Base-by-base conservation (phyloP, 2,329 filamentous ascomycete genomes). In the Diaporthe capsici region DNA sequence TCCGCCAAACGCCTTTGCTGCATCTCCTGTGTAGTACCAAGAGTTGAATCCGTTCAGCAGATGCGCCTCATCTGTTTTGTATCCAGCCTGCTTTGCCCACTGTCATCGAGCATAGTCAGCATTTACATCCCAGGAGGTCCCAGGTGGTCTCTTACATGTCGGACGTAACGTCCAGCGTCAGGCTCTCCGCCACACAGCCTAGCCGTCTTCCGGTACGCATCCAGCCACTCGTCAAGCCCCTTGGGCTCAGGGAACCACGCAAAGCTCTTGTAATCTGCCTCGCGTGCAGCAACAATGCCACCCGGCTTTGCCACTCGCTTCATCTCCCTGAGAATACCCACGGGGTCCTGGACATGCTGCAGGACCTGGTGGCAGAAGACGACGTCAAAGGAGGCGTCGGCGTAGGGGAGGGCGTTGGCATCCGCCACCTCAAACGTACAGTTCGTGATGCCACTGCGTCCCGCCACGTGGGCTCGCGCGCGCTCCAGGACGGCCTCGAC, bases 341-440 rank as follows among this genome's bases (percentile, higher is more conserved):
- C 72, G 7, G 77, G 79, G 70, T 79, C 76, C 1, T 81, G 80
- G 20, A 88, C 77, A 73, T 88, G 86, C 7, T 82, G 82, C 20
- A 88, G 81, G 1, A 88, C 80, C 77, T 88, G 86, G n/a, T 83
- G 84, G 37, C 81, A 82, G 77, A 84, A 87, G 28, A 87, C 83
- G 5, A 88, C 78, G 76, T 88, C 85, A 73, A 88, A 88, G 0
- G 79, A 78, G 8, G 79, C 79, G 75, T 88, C 84, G 0, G 80
- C 63, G 34, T 84, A 88, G 0, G 85, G 81, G 0, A 88, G 83
- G 31, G 86, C 79, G 67, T 87, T 82, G 39, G 80, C 82, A 55
- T 82, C 78, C 31, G 80, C 72, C 49, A 85, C 86, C 51, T 77
- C 77, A 60, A 83, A 80, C 10, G 79, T 78, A 22, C 76, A 75